Evolutionary conservation across 768 basidiomycete species (phyloP).

Genomic region (Amanita phalloides): DNA sequence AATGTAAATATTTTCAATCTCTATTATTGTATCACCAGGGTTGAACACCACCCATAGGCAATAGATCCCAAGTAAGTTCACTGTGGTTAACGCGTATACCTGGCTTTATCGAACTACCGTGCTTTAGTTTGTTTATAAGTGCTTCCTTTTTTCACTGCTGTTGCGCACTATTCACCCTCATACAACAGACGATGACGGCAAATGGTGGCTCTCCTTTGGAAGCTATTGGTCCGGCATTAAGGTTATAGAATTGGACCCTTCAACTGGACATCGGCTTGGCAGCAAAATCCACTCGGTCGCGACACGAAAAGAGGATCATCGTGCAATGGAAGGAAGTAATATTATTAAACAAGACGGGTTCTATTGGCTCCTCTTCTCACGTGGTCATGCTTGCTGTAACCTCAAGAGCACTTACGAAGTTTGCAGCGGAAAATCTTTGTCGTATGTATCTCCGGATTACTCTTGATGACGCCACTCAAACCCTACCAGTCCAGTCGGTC

Average conservation of each 20-base stretch:
- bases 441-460: constrained; percentile 16
- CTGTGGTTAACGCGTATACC: background rate
- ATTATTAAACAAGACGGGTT: constrained; percentile 32
- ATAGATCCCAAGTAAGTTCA: constrained; percentile 40
- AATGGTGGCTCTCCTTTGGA: too few relatives aligned
- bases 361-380: constrained; percentile 46
- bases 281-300: constrained; percentile 28
- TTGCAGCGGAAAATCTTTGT: constrained; percentile 38
- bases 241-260: constrained; percentile 24
- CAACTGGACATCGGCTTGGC: constrained; percentile 30
- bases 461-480: background rate
- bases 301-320: constrained; percentile 21
- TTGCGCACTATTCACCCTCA: too few relatives aligned
- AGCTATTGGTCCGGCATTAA: constrained; percentile 28
- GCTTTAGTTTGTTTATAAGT: background rate
- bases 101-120: too few relatives aligned
- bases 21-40: background rate
- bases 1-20: constrained; percentile 26
- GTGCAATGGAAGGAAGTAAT: constrained; percentile 39
- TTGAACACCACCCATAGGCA: constrained; percentile 20
- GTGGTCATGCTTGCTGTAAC: constrained; percentile 43
- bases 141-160: too few relatives aligned
- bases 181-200: too few relatives aligned
- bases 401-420: constrained; percentile 48
- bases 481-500: constrained; percentile 18